A percentile compares a stretch with the other conserved stretches of the same genome.
phyloP scores from a whole-genome alignment of 2,329 filamentous ascomycete genomes.

The Pezicula radicicola region DNA sequence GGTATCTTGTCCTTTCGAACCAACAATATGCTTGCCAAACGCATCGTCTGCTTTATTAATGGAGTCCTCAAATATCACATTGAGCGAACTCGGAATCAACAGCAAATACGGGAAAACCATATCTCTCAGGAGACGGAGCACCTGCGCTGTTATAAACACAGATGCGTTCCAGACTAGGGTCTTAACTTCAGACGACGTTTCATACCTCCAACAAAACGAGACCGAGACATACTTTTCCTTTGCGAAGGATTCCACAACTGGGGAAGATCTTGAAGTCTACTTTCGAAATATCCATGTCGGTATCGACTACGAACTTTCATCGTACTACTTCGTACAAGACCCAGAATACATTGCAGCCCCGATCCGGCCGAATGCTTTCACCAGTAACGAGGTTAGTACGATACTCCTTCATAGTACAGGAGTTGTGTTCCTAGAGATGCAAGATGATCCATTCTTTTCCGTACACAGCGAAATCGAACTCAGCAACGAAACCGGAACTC shows the following conservation, averaged over 20 bases:
- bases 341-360: background rate
- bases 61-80: constrained; percentile 6
- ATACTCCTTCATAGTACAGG: background rate
- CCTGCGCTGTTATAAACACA: constrained; percentile 2
- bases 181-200: background rate
- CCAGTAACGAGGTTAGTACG: background rate
- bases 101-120: constrained; percentile 5
- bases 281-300: background rate
- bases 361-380: background rate
- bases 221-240: background rate
- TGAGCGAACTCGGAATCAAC: constrained; percentile 6
- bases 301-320: background rate
- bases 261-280: background rate
- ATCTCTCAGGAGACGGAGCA: constrained; percentile 1
- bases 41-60: background rate
- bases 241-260: background rate
- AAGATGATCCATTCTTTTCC: background rate
- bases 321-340: background rate
- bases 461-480: background rate
- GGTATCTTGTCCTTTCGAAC: background rate
- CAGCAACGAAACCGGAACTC: background rate
- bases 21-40: background rate
- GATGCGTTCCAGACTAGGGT: background rate
- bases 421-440: background rate
- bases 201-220: background rate